These are phyloP conservation scores for Hawksworthiomyces lignivorus DNA, from an alignment of 2,329 filamentous ascomycete species.

Conservation along the genomic window DNA sequence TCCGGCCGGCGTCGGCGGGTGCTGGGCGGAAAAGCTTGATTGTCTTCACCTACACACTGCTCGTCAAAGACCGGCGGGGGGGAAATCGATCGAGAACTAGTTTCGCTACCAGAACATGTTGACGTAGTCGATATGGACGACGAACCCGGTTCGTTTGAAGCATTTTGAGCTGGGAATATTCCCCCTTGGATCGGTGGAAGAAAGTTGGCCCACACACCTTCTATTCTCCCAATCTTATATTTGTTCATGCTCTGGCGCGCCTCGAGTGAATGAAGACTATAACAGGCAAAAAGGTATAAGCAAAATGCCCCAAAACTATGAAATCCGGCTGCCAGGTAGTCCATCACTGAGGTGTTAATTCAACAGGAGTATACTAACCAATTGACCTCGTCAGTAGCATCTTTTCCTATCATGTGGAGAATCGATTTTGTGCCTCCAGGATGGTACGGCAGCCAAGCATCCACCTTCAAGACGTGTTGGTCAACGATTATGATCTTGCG, in stretches of 20 bases:
- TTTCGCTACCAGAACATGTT: constrained; percentile 5
- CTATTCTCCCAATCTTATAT: constrained; percentile 76
- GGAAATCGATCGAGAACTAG: constrained; percentile 25
- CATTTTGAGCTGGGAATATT: constrained; percentile 48
- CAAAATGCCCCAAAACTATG: too few species aligned
- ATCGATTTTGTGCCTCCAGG: constrained; percentile 90
- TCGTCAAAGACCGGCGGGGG: constrained; percentile 44
- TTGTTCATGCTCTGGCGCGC: constrained; percentile 68
- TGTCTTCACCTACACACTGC: constrained; percentile 15
- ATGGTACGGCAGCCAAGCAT: constrained; percentile 82
- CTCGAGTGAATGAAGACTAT: constrained; percentile 73
- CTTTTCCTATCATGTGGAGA: constrained; percentile 83
- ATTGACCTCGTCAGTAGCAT: constrained; percentile 90
- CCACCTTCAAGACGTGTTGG: constrained; percentile 73
- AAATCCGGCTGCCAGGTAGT: too few species aligned
- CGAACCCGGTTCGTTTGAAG: too few species aligned
- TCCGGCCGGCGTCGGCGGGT: not conserved
- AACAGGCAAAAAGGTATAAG: not conserved
- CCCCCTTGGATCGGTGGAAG: constrained; percentile 87
- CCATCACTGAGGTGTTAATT: not conserved
- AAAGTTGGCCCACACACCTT: constrained; percentile 82
- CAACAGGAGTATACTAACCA: constrained; percentile 50
- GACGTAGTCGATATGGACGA: too few species aligned
- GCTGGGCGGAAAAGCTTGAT: too few species aligned
- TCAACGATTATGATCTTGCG: constrained; percentile 74